Conservation (phyloP, 257 asterid genomes). For the Salvia miltiorrhiza region DNA sequence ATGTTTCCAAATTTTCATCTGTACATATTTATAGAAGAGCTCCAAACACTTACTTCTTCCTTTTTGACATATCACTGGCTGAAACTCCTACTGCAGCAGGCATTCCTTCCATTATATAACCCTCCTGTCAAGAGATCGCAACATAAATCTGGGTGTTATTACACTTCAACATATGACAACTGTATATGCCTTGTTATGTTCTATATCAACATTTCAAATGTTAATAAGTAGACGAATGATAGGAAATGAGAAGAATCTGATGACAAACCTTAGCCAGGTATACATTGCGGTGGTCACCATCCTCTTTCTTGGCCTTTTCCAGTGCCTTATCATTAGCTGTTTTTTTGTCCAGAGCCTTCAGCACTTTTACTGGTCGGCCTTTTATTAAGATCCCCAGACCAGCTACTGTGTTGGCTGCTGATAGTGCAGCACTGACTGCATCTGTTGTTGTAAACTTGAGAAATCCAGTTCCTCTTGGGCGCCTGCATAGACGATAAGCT, state of each 20-base stretch:
- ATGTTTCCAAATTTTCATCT: not conserved
- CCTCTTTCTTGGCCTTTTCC: conserved; percentile 81
- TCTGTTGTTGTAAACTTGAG: conserved; percentile 76
- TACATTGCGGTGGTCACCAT: conserved; percentile 70
- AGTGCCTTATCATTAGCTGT: conserved; percentile 68
- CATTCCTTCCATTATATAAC: conserved; percentile 74
- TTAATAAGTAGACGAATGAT: not conserved
- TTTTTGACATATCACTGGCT: conserved; percentile 71
- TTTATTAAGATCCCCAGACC: conserved; percentile 67
- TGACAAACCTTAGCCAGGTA: conserved; percentile 80
- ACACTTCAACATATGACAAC: not conserved
- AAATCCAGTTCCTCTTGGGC: conserved; percentile 98
- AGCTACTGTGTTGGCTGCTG: conserved; percentile 53
- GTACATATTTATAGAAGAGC: not conserved
- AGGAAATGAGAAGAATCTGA: conserved; percentile 14
- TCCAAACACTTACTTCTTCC: conserved; percentile 59
- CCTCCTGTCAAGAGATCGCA: conserved; percentile 60
- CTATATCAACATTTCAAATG: conserved; percentile 2
- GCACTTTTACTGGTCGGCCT: conserved; percentile 75
- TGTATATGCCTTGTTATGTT: not conserved
- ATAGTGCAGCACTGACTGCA: conserved; percentile 67
- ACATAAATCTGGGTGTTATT: conserved; percentile 9
- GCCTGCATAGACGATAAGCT: conserved; percentile 41
- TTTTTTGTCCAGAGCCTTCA: conserved; percentile 83
- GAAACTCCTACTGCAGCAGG: conserved; percentile 95